These are phyloP conservation scores for Penicillium sp. DNA, from an alignment of 2,329 filamentous ascomycete species.

Conservation along the genomic window DNA sequence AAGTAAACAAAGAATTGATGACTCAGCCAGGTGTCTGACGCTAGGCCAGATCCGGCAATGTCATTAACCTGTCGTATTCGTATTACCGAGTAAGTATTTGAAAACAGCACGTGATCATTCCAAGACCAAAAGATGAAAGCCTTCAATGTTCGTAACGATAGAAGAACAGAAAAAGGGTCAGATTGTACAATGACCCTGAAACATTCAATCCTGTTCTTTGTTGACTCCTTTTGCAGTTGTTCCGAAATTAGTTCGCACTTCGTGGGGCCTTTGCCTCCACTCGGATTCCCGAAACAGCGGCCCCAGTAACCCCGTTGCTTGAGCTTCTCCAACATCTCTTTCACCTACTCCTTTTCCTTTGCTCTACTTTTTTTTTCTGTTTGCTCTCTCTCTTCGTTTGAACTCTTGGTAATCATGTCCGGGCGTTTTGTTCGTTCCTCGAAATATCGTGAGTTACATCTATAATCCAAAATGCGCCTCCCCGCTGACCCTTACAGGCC, in stretches of 20 bases:
- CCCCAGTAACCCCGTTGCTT: constrained; percentile 25
- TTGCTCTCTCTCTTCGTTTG: constrained; percentile 6
- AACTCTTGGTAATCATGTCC: constrained; percentile 51
- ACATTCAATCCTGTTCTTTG: not conserved
- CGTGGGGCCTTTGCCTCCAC: constrained; percentile 10
- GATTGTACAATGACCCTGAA: not conserved
- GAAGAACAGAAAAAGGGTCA: not conserved
- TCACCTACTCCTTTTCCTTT: constrained; percentile 20
- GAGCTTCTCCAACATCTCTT: constrained; percentile 16
- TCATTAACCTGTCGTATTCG: not conserved
- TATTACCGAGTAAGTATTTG: constrained; percentile 2
- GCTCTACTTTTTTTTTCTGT: constrained; percentile 1
- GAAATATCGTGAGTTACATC: constrained; percentile 62
- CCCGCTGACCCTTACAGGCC: constrained; percentile 59
- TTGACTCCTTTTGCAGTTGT: not conserved
- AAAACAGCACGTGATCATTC: not conserved
- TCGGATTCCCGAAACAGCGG: constrained; percentile 18
- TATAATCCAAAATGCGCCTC: constrained; percentile 17
- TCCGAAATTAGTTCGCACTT: not conserved
- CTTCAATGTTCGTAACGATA: not conserved
- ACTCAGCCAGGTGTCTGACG: constrained; percentile 20
- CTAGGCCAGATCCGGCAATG: constrained; percentile 13
- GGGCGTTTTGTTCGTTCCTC: constrained; percentile 71
- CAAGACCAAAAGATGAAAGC: not conserved
- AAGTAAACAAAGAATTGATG: constrained; percentile 34